Evolutionary conservation across 345 rosid genomes (phyloP).

Genomic region (Conringia planisiliqua): DNA sequence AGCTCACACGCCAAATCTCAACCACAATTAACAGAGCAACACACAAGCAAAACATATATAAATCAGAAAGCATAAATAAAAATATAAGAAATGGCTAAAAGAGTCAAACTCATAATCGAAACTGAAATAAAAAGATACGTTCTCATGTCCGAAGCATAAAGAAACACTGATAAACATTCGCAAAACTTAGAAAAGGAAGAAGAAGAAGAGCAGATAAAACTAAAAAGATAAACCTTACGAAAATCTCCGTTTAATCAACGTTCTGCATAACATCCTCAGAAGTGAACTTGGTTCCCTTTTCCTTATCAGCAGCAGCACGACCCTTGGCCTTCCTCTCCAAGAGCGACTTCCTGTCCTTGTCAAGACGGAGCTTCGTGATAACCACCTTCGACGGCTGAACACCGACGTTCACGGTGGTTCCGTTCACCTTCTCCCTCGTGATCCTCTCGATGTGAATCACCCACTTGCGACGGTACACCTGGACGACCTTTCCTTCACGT

Average conservation of each 20-base stretch:
- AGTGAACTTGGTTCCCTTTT: conserved; percentile 73
- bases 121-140: neutral
- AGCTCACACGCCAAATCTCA: neutral
- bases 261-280: conserved; percentile 80
- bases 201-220: too few relatives aligned
- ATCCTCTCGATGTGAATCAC: conserved; percentile 83
- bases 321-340: conserved; percentile 80
- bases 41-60: neutral
- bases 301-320: conserved; percentile 71
- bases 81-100: neutral
- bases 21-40: neutral
- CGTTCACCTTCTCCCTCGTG: conserved; percentile 78
- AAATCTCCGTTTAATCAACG: conserved; percentile 42
- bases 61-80: neutral
- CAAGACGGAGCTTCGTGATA: conserved; percentile 69
- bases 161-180: conserved; percentile 2
- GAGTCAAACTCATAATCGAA: neutral
- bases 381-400: conserved; percentile 70
- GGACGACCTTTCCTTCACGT: conserved; percentile 77
- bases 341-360: conserved; percentile 68
- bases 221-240: neutral
- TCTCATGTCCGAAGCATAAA: neutral
- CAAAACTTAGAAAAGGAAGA: neutral
- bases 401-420: conserved; percentile 74
- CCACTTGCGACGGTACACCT: conserved; percentile 77